Base-by-base conservation (phyloP, 2,329 filamentous ascomycete species). In the Microcyclosporella mali region DNA sequence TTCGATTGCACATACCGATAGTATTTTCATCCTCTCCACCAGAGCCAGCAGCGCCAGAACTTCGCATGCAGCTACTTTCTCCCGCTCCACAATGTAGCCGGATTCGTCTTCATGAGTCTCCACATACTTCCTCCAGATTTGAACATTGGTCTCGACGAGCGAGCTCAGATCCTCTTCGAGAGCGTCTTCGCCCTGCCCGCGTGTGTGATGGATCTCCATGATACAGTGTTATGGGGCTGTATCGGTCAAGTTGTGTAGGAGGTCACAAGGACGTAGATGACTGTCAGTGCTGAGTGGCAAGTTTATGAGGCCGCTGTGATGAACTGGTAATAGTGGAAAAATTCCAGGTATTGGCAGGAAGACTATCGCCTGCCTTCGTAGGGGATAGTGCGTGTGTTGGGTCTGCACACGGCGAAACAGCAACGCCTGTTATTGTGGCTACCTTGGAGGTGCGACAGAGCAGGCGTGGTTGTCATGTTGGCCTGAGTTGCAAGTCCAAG, bases 11-110 rank as follows among this genome's bases (percentile, higher is more conserved):
- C n/a, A n/a, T n/a, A n/a, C n/a, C n/a, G n/a, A n/a, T n/a, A n/a
- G n/a, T n/a, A n/a, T n/a, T n/a, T n/a, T 34, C 32, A 17, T 34
- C 15, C 32, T 34, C 32, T 34, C 32, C 15, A 34, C 32, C 32
- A 34, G 19, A 12, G 7, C 32, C 32, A 34, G n/a, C 19, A 17
- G 19, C 15, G 19, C 19, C 32, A 17, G 15, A 34, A 4, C 15
- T 34, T 18, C 8, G 8, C 4, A 16, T 16, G 14, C n/a, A n/a
- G n/a, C n/a, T n/a, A n/a, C n/a, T 34, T 18, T 17, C 32, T 10
- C 7, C 19, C 32, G n/a, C 15, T 34, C 32, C 4, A 34, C 15
- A 15, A 34, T 15, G 19, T 7, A 17, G 12, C 32, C 32, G 19
- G 17, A 14, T 7, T 8, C 32, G 3, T 14, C 32, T 3, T 34